These are phyloP conservation scores for Handroanthus guayacan DNA, from an alignment of 257 asterid genomes.

Conservation along the genomic window DNA sequence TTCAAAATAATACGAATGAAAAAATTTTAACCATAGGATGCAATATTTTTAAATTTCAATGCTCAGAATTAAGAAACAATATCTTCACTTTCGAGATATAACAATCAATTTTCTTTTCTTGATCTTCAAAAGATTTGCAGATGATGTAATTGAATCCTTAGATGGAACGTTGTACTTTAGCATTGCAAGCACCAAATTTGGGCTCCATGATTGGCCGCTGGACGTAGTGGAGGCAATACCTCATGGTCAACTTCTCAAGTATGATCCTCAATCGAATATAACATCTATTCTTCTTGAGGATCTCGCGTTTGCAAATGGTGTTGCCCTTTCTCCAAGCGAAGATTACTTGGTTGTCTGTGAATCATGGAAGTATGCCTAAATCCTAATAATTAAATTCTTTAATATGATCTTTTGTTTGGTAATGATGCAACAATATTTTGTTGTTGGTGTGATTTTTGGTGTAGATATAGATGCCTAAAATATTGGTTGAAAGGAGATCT, in stretches of 20 bases:
- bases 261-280: conserved; percentile 47
- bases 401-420: not conserved
- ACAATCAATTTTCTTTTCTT: not conserved
- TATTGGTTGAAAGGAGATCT: conserved; percentile 64
- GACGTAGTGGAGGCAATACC: conserved; percentile 66
- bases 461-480: conserved; percentile 70
- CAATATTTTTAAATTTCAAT: no score
- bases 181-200: conserved; percentile 60
- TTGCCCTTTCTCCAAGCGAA: conserved; percentile 60
- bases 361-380: conserved; percentile 64
- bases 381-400: no score
- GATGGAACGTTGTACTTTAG: conserved; percentile 74
- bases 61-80: no score
- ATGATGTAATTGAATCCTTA: conserved; percentile 65
- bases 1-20: no score
- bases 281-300: conserved; percentile 53
- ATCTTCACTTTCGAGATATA: not conserved
- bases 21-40: no score
- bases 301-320: conserved; percentile 71
- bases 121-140: conserved; percentile 53
- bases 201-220: conserved; percentile 50
- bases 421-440: no score
- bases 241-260: conserved; percentile 67
- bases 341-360: conserved; percentile 73
- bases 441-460: not conserved